phyloP scores from a whole-genome alignment of 345 rosid species.

The Pseudoturritis turrita region DNA sequence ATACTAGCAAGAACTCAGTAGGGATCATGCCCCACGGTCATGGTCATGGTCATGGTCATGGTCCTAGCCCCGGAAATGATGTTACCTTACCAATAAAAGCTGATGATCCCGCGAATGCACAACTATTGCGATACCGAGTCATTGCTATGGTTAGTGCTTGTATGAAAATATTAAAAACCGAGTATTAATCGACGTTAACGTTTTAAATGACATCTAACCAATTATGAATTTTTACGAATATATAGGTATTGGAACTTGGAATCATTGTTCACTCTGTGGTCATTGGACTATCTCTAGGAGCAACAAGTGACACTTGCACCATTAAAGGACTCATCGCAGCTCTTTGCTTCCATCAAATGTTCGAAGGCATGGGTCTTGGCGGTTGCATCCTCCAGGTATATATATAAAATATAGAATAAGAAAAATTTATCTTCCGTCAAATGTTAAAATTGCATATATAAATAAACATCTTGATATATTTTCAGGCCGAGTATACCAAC shows the following conservation, averaged over 20 bases:
- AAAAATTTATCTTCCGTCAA: not conserved
- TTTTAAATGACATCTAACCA: not conserved
- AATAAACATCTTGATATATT: not conserved
- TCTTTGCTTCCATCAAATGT: constrained; percentile 87
- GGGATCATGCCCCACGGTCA: constrained; percentile 35
- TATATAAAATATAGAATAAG: not conserved
- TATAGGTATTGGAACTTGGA: constrained; percentile 63
- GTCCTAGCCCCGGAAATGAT: constrained; percentile 19
- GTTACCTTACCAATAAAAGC: constrained; percentile 22
- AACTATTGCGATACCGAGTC: constrained; percentile 54
- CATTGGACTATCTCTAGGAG: constrained; percentile 67
- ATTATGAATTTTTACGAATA: not conserved
- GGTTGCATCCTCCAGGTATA: constrained; percentile 77
- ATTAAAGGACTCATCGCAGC: constrained; percentile 74
- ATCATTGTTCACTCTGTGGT: constrained; percentile 78
- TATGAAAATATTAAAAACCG: not conserved
- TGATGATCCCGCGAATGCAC: constrained; percentile 12
- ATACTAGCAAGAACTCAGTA: constrained; percentile 29
- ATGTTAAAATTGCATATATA: not conserved
- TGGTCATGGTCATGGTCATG: constrained; percentile 30
- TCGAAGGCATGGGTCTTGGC: constrained; percentile 87
- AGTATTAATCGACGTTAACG: not conserved
- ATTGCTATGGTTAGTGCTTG: constrained; percentile 53
- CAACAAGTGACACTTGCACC: constrained; percentile 63
- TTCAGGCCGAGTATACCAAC: constrained; percentile 50